Conservation (phyloP, 2,329 filamentous ascomycete genomes). For the Cladosporium sp. region DNA sequence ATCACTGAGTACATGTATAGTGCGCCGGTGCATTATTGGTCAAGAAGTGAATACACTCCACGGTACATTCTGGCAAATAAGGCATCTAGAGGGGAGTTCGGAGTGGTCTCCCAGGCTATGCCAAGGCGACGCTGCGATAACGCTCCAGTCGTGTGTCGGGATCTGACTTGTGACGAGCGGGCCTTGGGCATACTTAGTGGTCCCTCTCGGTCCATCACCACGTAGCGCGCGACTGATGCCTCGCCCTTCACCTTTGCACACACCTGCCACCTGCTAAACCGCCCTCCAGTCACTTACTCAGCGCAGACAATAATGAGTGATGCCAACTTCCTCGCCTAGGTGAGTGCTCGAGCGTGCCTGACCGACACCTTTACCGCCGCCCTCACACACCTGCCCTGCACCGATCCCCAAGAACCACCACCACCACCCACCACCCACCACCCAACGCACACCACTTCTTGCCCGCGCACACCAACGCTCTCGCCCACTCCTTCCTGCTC, state of each 20-base stretch:
- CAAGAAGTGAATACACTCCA: too few relatives aligned
- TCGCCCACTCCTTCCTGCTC: constrained; percentile 76
- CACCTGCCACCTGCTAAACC: constrained; percentile 69
- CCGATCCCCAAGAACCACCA: not conserved
- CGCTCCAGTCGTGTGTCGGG: not conserved
- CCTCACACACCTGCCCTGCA: not conserved
- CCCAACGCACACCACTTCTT: not conserved
- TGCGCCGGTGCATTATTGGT: too few relatives aligned
- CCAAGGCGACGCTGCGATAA: not conserved
- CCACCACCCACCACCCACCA: not conserved
- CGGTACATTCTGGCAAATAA: not conserved
- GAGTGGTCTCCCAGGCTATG: not conserved
- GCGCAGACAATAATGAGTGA: constrained; percentile 13
- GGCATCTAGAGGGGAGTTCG: not conserved
- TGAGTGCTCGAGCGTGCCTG: constrained; percentile 5
- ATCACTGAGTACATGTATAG: too few relatives aligned
- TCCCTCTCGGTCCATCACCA: not conserved
- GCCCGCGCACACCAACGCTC: constrained; percentile 33
- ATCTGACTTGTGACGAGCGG: too few relatives aligned
- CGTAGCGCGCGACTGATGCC: too few relatives aligned
- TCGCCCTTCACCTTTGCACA: constrained; percentile 62
- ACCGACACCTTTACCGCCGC: not conserved
- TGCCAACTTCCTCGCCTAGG: constrained; percentile 13
- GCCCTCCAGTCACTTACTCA: constrained; percentile 18
- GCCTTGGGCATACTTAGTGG: not conserved